These are phyloP conservation scores for Eutypella sp. DNA, from an alignment of 2,329 filamentous ascomycete species.

Conservation along the genomic window DNA sequence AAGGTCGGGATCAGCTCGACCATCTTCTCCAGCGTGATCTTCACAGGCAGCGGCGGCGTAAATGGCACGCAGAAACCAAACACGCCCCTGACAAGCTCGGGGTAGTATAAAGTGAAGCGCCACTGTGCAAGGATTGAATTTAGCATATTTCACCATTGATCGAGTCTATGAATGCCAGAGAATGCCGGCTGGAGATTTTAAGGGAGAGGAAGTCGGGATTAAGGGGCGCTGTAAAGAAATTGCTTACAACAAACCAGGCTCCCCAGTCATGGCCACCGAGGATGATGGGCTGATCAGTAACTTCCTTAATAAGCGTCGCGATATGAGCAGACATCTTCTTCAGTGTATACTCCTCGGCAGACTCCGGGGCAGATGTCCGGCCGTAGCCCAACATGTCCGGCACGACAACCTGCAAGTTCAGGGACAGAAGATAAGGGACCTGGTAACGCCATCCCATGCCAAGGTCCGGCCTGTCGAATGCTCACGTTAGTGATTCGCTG, in stretches of 20 bases:
- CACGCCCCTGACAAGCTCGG: slow-evolving; percentile 65
- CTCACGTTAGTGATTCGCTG: slow-evolving; percentile 3
- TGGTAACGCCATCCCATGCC: slow-evolving; percentile 86
- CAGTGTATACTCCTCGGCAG: slow-evolving; percentile 59
- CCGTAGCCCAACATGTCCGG: slow-evolving; percentile 88
- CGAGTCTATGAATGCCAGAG: not conserved
- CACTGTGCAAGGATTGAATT: no score
- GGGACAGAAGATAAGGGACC: slow-evolving; percentile 67
- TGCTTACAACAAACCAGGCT: slow-evolving; percentile 54
- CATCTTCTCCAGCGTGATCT: slow-evolving; percentile 53
- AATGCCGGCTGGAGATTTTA: not conserved
- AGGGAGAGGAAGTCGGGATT: not conserved
- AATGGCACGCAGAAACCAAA: slow-evolving; percentile 82
- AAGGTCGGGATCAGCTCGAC: slow-evolving; percentile 63
- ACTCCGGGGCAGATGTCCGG: slow-evolving; percentile 63
- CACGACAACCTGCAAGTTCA: slow-evolving; percentile 74
- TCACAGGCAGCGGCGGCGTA: slow-evolving; percentile 46
- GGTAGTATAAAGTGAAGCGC: slow-evolving; percentile 68
- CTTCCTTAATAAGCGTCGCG: slow-evolving; percentile 60
- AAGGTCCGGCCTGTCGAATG: slow-evolving; percentile 74
- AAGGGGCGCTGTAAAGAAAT: not conserved
- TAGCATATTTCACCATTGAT: no score
- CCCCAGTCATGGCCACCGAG: slow-evolving; percentile 95
- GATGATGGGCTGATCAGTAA: slow-evolving; percentile 55
- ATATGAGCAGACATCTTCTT: slow-evolving; percentile 74